These are phyloP conservation scores for Pythium inflatum DNA, from an alignment of 352 stramenopile genomes.

Conservation along the genomic window DNA sequence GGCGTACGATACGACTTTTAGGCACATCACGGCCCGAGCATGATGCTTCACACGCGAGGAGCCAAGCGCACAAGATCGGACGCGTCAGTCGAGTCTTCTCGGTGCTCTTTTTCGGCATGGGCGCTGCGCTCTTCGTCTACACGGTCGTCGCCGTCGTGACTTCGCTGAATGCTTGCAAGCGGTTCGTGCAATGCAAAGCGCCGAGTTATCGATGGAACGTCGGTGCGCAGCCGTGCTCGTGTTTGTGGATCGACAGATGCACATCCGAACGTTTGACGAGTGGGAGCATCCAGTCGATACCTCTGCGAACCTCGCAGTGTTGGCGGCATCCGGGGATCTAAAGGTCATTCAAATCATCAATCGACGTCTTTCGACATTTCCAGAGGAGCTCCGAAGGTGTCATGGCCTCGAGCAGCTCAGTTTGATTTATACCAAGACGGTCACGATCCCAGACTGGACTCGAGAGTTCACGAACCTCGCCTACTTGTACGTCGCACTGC, in stretches of 20 bases:
- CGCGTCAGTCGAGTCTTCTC: not conserved
- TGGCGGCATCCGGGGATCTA: constrained; percentile 42
- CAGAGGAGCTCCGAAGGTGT: constrained; percentile 39
- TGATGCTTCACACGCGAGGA: constrained; percentile 41
- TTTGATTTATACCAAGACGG: constrained; percentile 35
- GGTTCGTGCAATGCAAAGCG: constrained; percentile 1
- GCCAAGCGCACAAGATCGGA: constrained; percentile 30
- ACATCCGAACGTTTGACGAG: constrained; percentile 37
- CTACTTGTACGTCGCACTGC: constrained; percentile 35
- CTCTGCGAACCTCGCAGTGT: constrained; percentile 29
- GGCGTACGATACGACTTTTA: constrained; percentile 33
- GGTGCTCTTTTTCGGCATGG: not conserved
- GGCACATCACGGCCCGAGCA: not conserved
- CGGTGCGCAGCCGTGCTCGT: constrained; percentile 33
- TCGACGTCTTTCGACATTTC: constrained; percentile 39
- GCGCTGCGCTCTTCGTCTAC: constrained; percentile 21
- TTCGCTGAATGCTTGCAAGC: constrained; percentile 1
- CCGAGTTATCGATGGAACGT: constrained; percentile 43
- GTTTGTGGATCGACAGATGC: constrained; percentile 41
- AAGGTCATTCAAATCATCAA: constrained; percentile 56
- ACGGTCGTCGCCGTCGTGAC: constrained; percentile 17
- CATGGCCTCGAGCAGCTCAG: constrained; percentile 39
- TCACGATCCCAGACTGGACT: constrained; percentile 24
- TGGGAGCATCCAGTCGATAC: constrained; percentile 45
- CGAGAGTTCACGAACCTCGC: constrained; percentile 25